Base-by-base conservation (phyloP, 345 rosid genomes). In the sweet orange (Citrus sinensis) region DNA sequence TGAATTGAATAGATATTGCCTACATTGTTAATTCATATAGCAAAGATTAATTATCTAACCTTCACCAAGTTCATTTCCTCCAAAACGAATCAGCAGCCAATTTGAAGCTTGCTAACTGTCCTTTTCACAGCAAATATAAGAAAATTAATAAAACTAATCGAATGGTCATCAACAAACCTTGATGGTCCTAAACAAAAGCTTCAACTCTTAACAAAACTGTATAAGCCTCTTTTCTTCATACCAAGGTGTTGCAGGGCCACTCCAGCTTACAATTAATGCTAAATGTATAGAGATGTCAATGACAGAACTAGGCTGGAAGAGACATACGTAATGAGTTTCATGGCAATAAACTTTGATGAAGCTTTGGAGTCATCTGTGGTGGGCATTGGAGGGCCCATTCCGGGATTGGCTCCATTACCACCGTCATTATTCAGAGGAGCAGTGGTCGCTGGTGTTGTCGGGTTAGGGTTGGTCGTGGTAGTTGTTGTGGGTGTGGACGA, bases 371-470 rank as follows among this genome's bases (percentile, higher is more conserved):
- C 69, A 55, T 78, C 82, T 2, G 80, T 35, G 9, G 73, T 62
- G 24, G 89, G 63, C 20, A 79, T 13, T 24, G 87, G 61, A 25
- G 86, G 80, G 37, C 73, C 69, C 62, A 35, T 39, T 74, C 84
- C 83, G 0, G 88, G 84, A 76, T 77, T 85, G 35, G 81, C 34
- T 69, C 90, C 88, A 27, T 62, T 56, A 27, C 81, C 69, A n/a
- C 88, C 84, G 30, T 19, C 68, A 2, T 35, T 27, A 9, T 42
- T 4, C 34, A 87, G 82, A 22, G 25, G 73, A 1, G 84, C 68
- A 61, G 62, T 77, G 32, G 86, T 66, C 1, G 86, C 1, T 3
- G 75, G 32, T 27, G 81, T 70, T 30, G 82, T 71, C 1, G 78
- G 70, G 78, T 75, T 75, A 2, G 81, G 76, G 62, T 69, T 80